Evolutionary conservation across 2,329 filamentous ascomycete species (phyloP), one percentile per base, ranked within the genome.

Genomic region (Mollisia scopiformis): DNA sequence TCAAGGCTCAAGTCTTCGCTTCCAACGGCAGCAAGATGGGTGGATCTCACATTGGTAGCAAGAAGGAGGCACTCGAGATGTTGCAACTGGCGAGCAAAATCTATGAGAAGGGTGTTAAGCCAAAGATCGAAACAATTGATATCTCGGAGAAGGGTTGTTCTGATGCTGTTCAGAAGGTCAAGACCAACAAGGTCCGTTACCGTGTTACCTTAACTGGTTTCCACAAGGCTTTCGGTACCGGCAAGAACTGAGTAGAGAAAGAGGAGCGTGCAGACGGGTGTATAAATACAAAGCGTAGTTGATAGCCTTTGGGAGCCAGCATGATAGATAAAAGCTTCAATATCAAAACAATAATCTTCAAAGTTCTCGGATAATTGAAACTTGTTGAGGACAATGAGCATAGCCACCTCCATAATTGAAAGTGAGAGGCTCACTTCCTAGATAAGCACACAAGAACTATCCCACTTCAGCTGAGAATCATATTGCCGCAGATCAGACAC

Each of bases 171-270:
- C 82, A 87, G 74, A 81, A 87, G 66, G 85, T 93, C 54, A 85
- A 89, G 71, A 85, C 85, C 65, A 89, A 89, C 68, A 84, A 91
- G 73, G 88, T 93, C 14, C 82, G 82, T 33, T 94, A 91, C 73
- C 81, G 91, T 41, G 88, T 91, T 69, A 91, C 89, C 0, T 74
- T 93, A 69, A 86, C 84, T 13, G 84, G 84, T 10, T 91, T 83
- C 68, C 85, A 91, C 68, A 86, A 89, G 78, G 84, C 79, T 0
- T 91, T 91, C 70, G 83, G 49, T 19, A 69, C 59, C n/a, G 55
- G 59, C 7, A 56, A 52, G 51, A 52, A 58, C 2, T 56, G 19
- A 27, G 21, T 49, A 19, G 28, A 49, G 5, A 23, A 28, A 16
- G 7, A 14, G 13, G 21, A 7, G 13, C 43, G 5, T 27, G 21